These are phyloP conservation scores for Alternaria postmessia DNA, from an alignment of 2,329 filamentous ascomycete genomes.

Conservation along the genomic window DNA sequence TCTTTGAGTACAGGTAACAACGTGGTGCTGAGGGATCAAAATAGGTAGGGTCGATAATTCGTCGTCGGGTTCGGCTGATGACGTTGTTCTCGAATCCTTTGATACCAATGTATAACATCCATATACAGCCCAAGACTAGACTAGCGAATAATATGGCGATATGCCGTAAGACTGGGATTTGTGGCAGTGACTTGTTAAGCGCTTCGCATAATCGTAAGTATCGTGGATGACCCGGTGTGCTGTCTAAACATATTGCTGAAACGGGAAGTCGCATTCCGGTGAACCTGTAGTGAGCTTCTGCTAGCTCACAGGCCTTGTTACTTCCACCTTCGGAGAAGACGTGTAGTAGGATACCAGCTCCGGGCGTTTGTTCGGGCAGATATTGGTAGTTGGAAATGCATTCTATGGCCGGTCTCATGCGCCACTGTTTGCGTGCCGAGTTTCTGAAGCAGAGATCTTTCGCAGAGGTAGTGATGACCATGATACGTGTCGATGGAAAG, in stretches of 20 bases:
- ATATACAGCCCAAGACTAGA: constrained; percentile 25
- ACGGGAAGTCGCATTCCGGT: constrained; percentile 28
- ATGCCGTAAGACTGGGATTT: constrained; percentile 23
- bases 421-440: constrained; percentile 26
- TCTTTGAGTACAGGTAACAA: constrained; percentile 65
- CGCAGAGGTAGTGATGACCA: constrained; percentile 37
- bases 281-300: constrained; percentile 25
- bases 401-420: constrained; percentile 30
- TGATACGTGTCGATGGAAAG: constrained; percentile 35
- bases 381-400: constrained; percentile 18
- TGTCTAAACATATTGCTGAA: constrained; percentile 36
- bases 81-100: constrained; percentile 34
- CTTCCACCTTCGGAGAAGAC: constrained; percentile 42
- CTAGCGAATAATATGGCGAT: constrained; percentile 24
- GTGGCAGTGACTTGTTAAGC: constrained; percentile 32
- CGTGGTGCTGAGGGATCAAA: constrained; percentile 48
- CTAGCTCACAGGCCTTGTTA: constrained; percentile 39
- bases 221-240: constrained; percentile 37
- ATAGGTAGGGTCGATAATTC: constrained; percentile 21
- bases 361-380: neutral
- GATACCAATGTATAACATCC: constrained; percentile 26
- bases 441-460: constrained; percentile 36
- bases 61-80: constrained; percentile 26
- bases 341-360: constrained; percentile 31
- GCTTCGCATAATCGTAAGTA: constrained; percentile 34